Conservation (phyloP, 495 filamentous ascomycete species). For the Jackrogersella minutella region DNA sequence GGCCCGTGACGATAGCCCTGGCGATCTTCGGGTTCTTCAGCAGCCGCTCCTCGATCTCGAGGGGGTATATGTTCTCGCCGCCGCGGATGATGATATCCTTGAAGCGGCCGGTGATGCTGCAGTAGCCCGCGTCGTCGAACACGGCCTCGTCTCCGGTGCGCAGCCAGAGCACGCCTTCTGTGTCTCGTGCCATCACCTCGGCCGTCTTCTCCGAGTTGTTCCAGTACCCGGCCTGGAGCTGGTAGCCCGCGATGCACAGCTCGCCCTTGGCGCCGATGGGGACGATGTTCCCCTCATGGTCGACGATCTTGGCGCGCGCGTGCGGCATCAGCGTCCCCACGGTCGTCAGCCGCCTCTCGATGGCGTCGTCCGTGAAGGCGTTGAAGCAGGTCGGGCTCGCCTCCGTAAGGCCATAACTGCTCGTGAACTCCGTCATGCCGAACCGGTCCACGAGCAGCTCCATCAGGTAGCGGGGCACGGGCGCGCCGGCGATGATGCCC, state of each 20-base stretch:
- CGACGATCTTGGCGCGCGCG: slow-evolving; percentile 72
- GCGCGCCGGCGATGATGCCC: slow-evolving; percentile 73
- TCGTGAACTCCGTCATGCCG: slow-evolving; percentile 74
- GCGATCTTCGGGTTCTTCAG: slow-evolving; percentile 62
- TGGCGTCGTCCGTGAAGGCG: slow-evolving; percentile 69
- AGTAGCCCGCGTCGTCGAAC: slow-evolving; percentile 70
- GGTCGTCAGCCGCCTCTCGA: slow-evolving; percentile 65
- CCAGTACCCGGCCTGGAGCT: slow-evolving; percentile 75
- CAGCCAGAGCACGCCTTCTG: slow-evolving; percentile 67
- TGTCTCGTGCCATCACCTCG: slow-evolving; percentile 67
- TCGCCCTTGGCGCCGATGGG: slow-evolving; percentile 68
- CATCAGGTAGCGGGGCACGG: slow-evolving; percentile 71
- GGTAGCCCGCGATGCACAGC: slow-evolving; percentile 73
- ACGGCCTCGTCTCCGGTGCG: slow-evolving; percentile 75
- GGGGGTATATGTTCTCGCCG: slow-evolving; percentile 72
- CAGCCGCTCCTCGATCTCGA: slow-evolving; percentile 76
- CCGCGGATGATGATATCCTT: slow-evolving; percentile 73
- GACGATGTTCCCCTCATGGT: slow-evolving; percentile 64
- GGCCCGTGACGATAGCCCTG: slow-evolving; percentile 67
- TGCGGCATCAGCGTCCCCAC: slow-evolving; percentile 75
- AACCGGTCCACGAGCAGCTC: slow-evolving; percentile 65
- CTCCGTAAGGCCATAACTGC: slow-evolving; percentile 76
- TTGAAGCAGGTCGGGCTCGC: slow-evolving; percentile 76
- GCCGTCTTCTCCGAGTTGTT: slow-evolving; percentile 73
- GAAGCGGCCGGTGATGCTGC: slow-evolving; percentile 68